Evolutionary conservation across 306 rosid genomes (phyloP), one percentile per base, ranked within the genome.

Genomic region (Pyrus betulifolia): DNA sequence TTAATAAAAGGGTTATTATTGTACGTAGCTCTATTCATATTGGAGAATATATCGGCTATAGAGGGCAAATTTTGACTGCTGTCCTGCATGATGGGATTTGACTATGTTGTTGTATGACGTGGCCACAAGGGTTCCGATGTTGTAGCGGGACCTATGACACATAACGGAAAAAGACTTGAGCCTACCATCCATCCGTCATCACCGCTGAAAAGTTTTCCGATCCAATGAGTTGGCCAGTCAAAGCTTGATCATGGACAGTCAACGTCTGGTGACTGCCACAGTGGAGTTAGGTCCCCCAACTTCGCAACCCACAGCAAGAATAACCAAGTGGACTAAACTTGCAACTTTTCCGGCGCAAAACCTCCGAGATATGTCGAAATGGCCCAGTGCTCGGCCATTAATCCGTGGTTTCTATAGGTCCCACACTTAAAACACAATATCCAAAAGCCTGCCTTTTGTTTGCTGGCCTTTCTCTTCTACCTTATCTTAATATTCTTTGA

Each of bases 311-410:
- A 13, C n/a, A 13, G 18, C 22, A 18, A 21, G 18, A 44, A 54
- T 46, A 21, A 18, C 19, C 38, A 31, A 4, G 19, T 49, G 2
- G 3, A 54, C 15, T 49, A 31, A 30, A 45, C 46, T 19, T 55
- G 55, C 85, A 49, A 66, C 71, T 70, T 82, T 57, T 69, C 79
- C 45, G 83, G 83, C 86, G 80, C 74, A 70, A 78, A 78, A 45
- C 44, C 76, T 2, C 1, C 35, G 22, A 23, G 2, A 11, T 11
- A 40, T 33, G 8, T 33, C 2, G 38, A 6, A 33, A 1, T 33
- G 38, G 8, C 38, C 38, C 7, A 33, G 38, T 33, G 38, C 38
- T 33, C 6, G 38, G 7, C 8, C 38, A 33, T 33, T 33, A 33
- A 33, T 33, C 38, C 4, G 33, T 33, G 38, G 69, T 49, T 13